Percentiles rank a stretch among this genome's conserved stretches.
These are phyloP conservation scores for Aureobasidium uvarum DNA, from an alignment of 2,329 filamentous ascomycete species.

Conservation along the genomic window DNA sequence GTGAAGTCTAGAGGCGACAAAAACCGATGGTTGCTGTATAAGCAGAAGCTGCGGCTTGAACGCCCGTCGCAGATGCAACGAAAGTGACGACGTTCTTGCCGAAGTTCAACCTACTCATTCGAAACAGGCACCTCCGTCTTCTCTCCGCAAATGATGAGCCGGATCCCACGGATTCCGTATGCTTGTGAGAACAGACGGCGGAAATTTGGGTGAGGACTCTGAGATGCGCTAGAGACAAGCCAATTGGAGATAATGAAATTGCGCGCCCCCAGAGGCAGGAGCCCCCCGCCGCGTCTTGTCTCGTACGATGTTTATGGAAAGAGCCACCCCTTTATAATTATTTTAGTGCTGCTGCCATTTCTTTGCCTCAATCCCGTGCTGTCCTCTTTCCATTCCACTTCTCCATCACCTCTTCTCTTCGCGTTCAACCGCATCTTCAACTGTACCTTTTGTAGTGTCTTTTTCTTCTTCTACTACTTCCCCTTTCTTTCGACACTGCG, in stretches of 20 bases:
- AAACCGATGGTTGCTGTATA: constrained; percentile 14
- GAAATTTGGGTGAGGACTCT: constrained; percentile 22
- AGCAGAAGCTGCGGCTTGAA: constrained; percentile 16
- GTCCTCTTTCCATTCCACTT: constrained; percentile 10
- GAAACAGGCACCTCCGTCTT: constrained; percentile 30
- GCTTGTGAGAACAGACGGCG: constrained; percentile 4
- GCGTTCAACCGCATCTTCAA: constrained; percentile 21
- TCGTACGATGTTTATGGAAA: constrained; percentile 24
- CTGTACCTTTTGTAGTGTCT: constrained; percentile 22
- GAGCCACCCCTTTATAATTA: constrained; percentile 24
- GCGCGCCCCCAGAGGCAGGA: constrained; percentile 8
- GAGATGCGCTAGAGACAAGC: constrained; percentile 8
- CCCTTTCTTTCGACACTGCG: neutral
- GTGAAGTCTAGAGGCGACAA: neutral
- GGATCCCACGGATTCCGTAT: constrained; percentile 3
- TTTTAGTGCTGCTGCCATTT: constrained; percentile 22
- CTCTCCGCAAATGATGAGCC: constrained; percentile 8
- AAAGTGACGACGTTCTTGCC: constrained; percentile 37
- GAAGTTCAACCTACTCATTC: constrained; percentile 64
- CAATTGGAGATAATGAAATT: constrained; percentile 22
- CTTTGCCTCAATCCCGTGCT: constrained; percentile 6
- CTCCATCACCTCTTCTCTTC: constrained; percentile 24
- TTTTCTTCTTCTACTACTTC: constrained; percentile 12
- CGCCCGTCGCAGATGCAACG: neutral
- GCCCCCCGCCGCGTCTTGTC: constrained; percentile 1